These are phyloP conservation scores for Colletotrichum noveboracense DNA, from an alignment of 2,329 filamentous ascomycete genomes.

Conservation along the genomic window DNA sequence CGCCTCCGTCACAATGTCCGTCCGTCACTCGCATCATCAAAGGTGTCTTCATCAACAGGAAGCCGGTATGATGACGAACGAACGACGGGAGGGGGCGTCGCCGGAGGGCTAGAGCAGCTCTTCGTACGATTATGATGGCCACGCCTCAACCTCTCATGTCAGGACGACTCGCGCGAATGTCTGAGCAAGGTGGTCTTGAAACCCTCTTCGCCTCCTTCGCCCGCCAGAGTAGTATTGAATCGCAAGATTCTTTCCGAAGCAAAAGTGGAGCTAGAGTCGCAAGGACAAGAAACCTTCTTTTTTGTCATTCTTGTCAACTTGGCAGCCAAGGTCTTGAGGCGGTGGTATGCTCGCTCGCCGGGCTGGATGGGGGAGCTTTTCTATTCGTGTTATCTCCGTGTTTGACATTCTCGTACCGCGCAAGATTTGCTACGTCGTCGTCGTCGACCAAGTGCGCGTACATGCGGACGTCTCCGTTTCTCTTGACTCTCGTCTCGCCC, in stretches of 20 bases:
- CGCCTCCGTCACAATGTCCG: not conserved
- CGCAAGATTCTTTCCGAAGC: conserved; percentile 20
- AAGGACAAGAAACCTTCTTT: conserved; percentile 15
- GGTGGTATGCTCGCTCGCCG: not conserved
- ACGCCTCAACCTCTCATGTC: not conserved
- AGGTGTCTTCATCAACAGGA: not conserved
- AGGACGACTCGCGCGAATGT: conserved; percentile 14
- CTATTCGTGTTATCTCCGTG: not conserved
- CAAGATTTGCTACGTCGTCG: not conserved
- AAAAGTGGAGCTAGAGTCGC: conserved; percentile 11
- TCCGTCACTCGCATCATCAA: not conserved
- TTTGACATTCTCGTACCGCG: not conserved
- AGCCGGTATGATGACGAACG: not conserved
- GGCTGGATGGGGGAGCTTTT: not conserved
- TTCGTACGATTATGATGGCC: conserved; percentile 15
- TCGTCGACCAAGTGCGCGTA: not conserved
- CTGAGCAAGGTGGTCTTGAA: conserved; percentile 16
- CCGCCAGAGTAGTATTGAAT: conserved; percentile 12
- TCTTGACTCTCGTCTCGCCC: not conserved
- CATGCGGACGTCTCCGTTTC: not conserved
- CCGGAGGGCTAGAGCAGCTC: not conserved
- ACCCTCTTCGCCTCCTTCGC: conserved; percentile 5
- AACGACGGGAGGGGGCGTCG: not conserved
- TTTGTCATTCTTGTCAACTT: not conserved
- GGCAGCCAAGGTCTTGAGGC: not conserved